Base-by-base conservation (phyloP, 331 rosid species). In the Pyracantha coccinea region DNA sequence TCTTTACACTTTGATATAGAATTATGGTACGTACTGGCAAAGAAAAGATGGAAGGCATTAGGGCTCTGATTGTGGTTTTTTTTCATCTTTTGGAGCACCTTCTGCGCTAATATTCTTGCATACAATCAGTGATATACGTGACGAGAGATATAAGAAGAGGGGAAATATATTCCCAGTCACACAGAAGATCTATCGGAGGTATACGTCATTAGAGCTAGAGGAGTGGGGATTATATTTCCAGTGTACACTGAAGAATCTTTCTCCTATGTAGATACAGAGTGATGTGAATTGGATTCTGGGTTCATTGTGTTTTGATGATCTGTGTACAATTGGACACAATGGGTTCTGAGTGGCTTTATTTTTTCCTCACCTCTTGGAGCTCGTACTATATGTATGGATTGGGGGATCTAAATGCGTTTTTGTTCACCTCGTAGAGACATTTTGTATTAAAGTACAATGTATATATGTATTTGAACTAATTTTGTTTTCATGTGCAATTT, bases 1-100 rank as follows among this genome's bases (percentile, higher is more conserved):
- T 35, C 12, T 9, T 35, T 8, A 35, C 44, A 38, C 44, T 2
- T 38, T 38, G 45, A 1, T 10, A 10, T 11, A 38, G 14, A 10
- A 38, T 38, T 38, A 38, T 38, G 45, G 14, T 17, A 52, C 8
- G 8, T 17, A 5, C 8, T 52, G 21, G 9, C 20, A 19, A 52
- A 52, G 57, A 19, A 52, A 52, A 16, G 6, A 19, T 14, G 66
- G 31, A 50, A 72, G 45, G 59, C 50, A 77, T 4, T 41, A 35
- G 47, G 74, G 87, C 88, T 83, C 89, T 76, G 78, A 78, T 66
- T 79, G 72, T 83, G 81, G 54, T 72, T 72, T 71, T 88, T 35
- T 20, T 68, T 80, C 72, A 72, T 63, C 35, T 72, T 62, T 79
- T 82, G 83, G 88, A 78, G 79, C 69, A 73, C 75, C 20, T 0